These are phyloP conservation scores for Sechiopsis laciniata DNA, from an alignment of 306 rosid genomes.

Conservation along the genomic window DNA sequence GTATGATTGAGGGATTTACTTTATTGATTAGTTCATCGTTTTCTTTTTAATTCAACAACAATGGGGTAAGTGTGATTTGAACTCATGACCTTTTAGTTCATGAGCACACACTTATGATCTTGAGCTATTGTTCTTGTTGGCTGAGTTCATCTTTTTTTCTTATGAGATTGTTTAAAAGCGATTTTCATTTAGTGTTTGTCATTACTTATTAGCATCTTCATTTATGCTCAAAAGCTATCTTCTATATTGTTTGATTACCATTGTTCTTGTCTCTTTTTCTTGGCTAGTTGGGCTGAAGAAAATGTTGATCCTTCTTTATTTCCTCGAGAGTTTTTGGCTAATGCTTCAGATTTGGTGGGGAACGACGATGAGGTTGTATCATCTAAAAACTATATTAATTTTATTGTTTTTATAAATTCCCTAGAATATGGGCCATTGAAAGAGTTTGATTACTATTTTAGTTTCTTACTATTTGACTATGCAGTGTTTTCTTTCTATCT, in stretches of 20 bases:
- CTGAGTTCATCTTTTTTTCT: not conserved
- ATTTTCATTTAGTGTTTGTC: not conserved
- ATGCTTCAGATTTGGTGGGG: constrained; percentile 51
- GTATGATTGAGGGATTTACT: constrained; percentile 37
- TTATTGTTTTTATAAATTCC: not conserved
- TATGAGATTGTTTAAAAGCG: not conserved
- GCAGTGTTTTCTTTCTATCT: not conserved
- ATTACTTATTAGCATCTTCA: not conserved
- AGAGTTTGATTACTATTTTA: not conserved
- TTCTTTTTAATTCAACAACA: too few species aligned
- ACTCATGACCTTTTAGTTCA: too few species aligned
- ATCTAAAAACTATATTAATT: not conserved
- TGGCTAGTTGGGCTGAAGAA: constrained; percentile 82
- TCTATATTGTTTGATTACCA: not conserved
- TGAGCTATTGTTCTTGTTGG: too few species aligned
- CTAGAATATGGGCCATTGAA: not conserved
- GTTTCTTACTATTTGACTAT: not conserved
- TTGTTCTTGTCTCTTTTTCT: constrained; percentile 22
- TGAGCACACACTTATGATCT: too few species aligned
- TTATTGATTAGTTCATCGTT: not conserved
- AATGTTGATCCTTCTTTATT: constrained; percentile 81
- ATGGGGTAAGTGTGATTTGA: too few species aligned
- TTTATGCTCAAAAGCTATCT: not conserved
- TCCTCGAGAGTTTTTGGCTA: constrained; percentile 68
- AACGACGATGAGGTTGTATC: constrained; percentile 61